Conservation (phyloP, 148 eudicot genomes). For the Nepenthes gracilis region DNA sequence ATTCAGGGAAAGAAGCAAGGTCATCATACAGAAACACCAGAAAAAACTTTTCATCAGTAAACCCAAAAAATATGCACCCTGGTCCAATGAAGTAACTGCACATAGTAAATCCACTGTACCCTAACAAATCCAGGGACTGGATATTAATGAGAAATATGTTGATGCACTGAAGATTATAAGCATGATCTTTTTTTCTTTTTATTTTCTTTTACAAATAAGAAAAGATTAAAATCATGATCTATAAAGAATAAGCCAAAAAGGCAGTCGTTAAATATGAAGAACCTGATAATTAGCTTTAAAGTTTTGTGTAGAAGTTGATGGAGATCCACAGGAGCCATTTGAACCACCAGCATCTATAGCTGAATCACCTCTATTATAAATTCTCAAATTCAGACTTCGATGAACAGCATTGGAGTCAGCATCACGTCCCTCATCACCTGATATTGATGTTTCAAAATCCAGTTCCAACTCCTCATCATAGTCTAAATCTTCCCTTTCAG, state of each 20-base stretch:
- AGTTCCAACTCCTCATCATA: constrained; percentile 83
- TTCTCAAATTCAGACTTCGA: constrained; percentile 70
- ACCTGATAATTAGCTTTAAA: constrained; percentile 53
- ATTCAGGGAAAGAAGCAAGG: constrained; percentile 8
- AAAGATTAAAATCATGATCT: no score
- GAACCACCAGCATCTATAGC: constrained; percentile 26
- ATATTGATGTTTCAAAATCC: constrained; percentile 69
- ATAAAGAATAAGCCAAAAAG: no score
- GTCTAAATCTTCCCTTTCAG: constrained; percentile 89
- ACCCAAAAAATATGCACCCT: background rate
- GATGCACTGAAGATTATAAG: no score
- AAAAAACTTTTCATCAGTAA: background rate
- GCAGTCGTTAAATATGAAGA: background rate
- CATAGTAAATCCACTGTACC: no score
- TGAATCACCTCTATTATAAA: constrained; percentile 50
- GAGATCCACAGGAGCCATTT: constrained; percentile 48
- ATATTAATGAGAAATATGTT: no score
- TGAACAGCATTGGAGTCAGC: constrained; percentile 44
- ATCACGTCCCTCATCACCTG: constrained; percentile 77
- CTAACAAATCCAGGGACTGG: background rate
- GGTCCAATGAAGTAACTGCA: no score
- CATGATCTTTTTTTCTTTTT: no score
- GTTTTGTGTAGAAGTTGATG: constrained; percentile 37
- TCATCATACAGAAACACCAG: background rate
- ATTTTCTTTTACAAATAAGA: no score